phyloP scores from a whole-genome alignment of 2,329 filamentous ascomycete genomes.

The Camillea tinctor region DNA sequence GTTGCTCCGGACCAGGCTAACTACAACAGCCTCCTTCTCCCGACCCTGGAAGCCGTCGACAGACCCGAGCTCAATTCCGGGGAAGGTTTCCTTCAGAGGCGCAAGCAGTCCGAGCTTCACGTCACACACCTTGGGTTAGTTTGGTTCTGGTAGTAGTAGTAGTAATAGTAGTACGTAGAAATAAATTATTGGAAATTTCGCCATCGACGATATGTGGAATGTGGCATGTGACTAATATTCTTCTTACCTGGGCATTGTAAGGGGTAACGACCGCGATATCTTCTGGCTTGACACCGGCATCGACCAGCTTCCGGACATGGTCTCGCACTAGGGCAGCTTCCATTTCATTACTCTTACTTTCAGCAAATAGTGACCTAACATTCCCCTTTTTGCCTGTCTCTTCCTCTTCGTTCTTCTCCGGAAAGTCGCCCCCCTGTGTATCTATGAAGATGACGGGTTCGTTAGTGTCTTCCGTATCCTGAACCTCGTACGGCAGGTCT shows the following conservation, averaged over 20 bases:
- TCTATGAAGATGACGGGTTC: conserved; percentile 93
- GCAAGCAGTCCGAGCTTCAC: conserved; percentile 72
- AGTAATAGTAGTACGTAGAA: neutral
- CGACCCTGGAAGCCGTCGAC: conserved; percentile 97
- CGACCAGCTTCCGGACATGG: conserved; percentile 75
- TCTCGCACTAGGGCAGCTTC: conserved; percentile 78
- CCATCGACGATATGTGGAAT: neutral
- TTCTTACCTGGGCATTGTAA: conserved; percentile 83
- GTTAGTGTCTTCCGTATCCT: conserved; percentile 79
- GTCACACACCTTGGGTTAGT: neutral
- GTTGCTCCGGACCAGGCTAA: conserved; percentile 94
- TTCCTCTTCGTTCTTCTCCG: conserved; percentile 76
- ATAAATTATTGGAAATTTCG: neutral
- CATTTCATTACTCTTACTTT: conserved; percentile 69
- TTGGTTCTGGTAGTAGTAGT: conserved; percentile 1
- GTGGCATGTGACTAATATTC: conserved; percentile 17
- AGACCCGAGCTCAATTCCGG: conserved; percentile 89
- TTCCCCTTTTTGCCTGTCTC: conserved; percentile 51
- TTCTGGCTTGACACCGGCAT: conserved; percentile 73
- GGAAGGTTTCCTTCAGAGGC: conserved; percentile 75
- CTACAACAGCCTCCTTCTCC: conserved; percentile 92
- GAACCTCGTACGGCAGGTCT: conserved; percentile 74
- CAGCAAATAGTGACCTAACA: conserved; percentile 49
- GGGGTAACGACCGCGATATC: conserved; percentile 94
- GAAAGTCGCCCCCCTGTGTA: conserved; percentile 91